phyloP scores from a whole-genome alignment of 306 rosid genomes.

The Vachellia pachyceras region DNA sequence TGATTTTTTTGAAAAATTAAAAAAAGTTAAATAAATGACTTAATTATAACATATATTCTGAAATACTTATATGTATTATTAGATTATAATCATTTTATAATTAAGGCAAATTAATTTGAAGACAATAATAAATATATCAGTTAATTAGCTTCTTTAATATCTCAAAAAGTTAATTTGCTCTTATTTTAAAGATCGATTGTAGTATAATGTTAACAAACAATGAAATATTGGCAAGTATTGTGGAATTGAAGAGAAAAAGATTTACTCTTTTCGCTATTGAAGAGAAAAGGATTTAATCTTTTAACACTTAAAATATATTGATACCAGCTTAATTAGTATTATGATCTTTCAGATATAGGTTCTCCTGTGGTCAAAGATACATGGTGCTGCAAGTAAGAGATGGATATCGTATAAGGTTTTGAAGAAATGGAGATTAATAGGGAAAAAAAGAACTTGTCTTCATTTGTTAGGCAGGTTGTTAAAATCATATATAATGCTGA shows the following conservation, averaged over 20 bases:
- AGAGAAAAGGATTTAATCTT: background rate
- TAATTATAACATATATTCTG: too few species aligned
- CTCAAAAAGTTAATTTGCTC: too few species aligned
- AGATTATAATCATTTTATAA: too few species aligned
- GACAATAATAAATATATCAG: too few species aligned
- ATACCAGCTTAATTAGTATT: background rate
- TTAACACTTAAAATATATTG: background rate
- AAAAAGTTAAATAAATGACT: too few species aligned
- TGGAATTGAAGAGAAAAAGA: background rate
- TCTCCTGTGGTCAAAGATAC: background rate
- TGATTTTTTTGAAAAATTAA: too few species aligned
- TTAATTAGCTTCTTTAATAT: too few species aligned
- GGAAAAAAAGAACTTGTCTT: background rate
- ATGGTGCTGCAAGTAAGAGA: background rate
- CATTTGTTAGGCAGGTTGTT: conserved; percentile 31
- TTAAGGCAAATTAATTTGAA: too few species aligned
- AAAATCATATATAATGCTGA: conserved; percentile 25
- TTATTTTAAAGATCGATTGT: too few species aligned
- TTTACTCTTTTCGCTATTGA: too few species aligned
- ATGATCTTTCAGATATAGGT: background rate
- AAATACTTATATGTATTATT: too few species aligned
- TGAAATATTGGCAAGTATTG: background rate
- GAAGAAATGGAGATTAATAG: background rate
- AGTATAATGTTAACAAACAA: background rate
- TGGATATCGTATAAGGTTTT: background rate